Percentiles rank a stretch among this genome's conserved stretches.
Evolutionary conservation across 768 basidiomycete species (phyloP).

Genomic region (Terana coerulea): DNA sequence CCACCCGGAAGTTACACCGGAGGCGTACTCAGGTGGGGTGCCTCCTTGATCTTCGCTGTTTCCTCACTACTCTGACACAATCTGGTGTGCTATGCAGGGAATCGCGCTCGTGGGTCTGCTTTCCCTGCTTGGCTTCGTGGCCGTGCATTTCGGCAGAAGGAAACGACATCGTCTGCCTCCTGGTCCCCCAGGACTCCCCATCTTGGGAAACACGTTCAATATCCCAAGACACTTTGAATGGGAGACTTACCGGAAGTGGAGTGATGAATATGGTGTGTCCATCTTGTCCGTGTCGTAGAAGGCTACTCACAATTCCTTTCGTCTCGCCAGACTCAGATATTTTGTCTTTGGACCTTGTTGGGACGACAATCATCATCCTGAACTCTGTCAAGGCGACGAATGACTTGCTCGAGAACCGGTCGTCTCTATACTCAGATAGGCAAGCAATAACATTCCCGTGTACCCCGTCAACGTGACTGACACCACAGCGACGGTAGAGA

Average conservation of each 20-base stretch:
- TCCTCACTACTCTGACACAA: no score
- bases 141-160: neutral
- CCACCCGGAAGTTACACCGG: no score
- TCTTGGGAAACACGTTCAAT: neutral
- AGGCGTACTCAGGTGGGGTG: no score
- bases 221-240: neutral
- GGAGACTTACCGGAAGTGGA: neutral
- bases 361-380: conserved; percentile 26
- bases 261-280: neutral
- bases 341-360: neutral
- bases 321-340: neutral
- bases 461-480: neutral
- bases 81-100: neutral
- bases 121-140: neutral
- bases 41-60: no score
- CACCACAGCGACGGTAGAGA: neutral
- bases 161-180: neutral
- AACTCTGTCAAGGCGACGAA: conserved; percentile 28
- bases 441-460: neutral
- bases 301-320: neutral
- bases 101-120: neutral
- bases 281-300: neutral
- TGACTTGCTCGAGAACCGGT: conserved; percentile 32
- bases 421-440: conserved; percentile 31
- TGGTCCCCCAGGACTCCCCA: neutral